phyloP scores from a whole-genome alignment of 169 alveolate species.

The Eimeria sp. region DNA sequence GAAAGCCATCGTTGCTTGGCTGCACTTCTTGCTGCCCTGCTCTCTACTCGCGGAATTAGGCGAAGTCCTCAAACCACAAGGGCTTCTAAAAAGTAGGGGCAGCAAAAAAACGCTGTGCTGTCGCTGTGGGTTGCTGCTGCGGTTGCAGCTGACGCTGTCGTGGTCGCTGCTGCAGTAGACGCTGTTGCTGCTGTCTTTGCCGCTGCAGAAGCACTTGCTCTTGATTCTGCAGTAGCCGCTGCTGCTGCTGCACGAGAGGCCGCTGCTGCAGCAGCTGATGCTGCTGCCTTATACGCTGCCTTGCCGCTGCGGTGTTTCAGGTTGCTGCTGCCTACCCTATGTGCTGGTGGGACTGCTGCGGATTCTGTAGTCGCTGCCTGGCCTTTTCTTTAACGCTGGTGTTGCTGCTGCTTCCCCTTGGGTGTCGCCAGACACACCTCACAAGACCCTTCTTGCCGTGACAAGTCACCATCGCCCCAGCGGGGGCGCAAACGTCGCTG shows the following conservation, averaged over 20 bases:
- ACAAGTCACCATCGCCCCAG: constrained; percentile 94
- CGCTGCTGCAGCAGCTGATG: constrained; percentile 9
- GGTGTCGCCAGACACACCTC: constrained; percentile 15
- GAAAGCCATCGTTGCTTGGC: background rate
- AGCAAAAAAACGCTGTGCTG: constrained; percentile 16
- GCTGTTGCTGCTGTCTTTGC: no score
- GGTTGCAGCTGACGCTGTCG: background rate
- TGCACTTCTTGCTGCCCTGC: background rate
- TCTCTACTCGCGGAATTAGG: background rate
- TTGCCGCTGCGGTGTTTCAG: constrained; percentile 31
- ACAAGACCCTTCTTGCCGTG: constrained; percentile 83
- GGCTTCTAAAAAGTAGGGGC: background rate
- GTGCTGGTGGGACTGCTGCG: constrained; percentile 47
- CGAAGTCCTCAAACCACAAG: background rate
- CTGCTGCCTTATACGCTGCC: constrained; percentile 17
- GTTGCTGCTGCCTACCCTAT: constrained; percentile 36
- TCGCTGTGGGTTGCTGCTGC: constrained; percentile 52
- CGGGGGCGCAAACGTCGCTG: constrained; percentile 93
- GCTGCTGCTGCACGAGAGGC: background rate
- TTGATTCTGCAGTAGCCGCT: no score
- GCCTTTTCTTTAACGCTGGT: background rate
- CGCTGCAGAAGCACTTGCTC: no score
- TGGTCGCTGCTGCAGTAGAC: no score
- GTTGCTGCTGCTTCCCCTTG: background rate
- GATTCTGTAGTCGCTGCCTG: constrained; percentile 58